Percentiles rank a stretch among this genome's conserved stretches.
Evolutionary conservation across 2,329 filamentous ascomycete genomes (phyloP).

Genomic region (Phaeosphaeriaceae sp.): DNA sequence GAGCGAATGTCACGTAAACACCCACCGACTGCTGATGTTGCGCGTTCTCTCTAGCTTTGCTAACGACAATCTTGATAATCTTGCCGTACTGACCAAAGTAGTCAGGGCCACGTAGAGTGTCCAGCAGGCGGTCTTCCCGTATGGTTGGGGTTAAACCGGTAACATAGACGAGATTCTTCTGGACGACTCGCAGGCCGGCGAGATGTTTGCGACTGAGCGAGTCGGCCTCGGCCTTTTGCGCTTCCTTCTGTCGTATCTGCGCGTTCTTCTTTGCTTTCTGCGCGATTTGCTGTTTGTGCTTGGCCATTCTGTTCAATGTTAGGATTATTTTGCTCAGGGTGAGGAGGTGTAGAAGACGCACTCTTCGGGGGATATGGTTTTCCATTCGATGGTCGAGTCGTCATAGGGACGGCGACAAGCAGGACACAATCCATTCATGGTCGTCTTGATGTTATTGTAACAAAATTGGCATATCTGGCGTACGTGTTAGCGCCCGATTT

Average conservation of each 20-base stretch:
- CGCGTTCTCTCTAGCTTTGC: slow-evolving; percentile 82
- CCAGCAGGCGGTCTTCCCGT: slow-evolving; percentile 88
- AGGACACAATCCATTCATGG: slow-evolving; percentile 97
- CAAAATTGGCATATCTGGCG: slow-evolving; percentile 93
- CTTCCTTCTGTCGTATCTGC: slow-evolving; percentile 88
- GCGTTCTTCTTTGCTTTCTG: slow-evolving; percentile 94
- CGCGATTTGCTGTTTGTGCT: slow-evolving; percentile 74
- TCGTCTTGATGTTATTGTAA: slow-evolving; percentile 98
- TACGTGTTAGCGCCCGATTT: slow-evolving; percentile 29
- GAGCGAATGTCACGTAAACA: slow-evolving; percentile 97
- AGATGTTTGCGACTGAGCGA: slow-evolving; percentile 95
- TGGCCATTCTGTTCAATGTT: slow-evolving; percentile 64
- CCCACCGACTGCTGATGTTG: slow-evolving; percentile 82
- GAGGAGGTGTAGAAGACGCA: slow-evolving; percentile 57
- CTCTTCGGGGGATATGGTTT: slow-evolving; percentile 94
- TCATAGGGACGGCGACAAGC: slow-evolving; percentile 95
- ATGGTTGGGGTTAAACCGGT: slow-evolving; percentile 91
- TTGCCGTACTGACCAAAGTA: slow-evolving; percentile 99
- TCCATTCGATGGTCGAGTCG: slow-evolving; percentile 96
- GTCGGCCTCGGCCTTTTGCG: slow-evolving; percentile 94
- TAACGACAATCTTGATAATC: slow-evolving; percentile 98
- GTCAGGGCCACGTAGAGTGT: slow-evolving; percentile 85
- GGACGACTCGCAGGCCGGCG: slow-evolving; percentile 91
- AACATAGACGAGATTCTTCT: slow-evolving; percentile 98
- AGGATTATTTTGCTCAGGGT: slow-evolving; percentile 18